Base-by-base conservation (phyloP, 306 rosid genomes). In the Castanea crenata region DNA sequence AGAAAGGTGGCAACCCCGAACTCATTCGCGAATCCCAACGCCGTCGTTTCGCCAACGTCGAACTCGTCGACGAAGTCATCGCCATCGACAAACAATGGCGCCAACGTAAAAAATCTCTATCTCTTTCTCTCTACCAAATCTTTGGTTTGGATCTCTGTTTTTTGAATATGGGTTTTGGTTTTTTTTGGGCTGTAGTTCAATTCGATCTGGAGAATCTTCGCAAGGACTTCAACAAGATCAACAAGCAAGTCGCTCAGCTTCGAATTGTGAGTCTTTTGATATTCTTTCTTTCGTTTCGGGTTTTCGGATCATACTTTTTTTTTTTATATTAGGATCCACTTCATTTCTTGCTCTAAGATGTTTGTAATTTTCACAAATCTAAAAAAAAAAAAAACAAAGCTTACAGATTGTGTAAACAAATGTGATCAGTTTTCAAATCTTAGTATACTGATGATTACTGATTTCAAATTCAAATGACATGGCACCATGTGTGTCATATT, bases 71-170 rank as follows among this genome's bases (percentile, higher is more conserved):
- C 58, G 96, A 91, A 70, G 85, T 95, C 78, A 91, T 95, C 88
- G 63, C 54, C 84, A 92, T 95, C 81, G 98, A 95, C 88, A 89
- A 90, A 85, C 89, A 90, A 83, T 91, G 97, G 97, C 97, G 99
- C 57, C 87, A 87, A 38, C 99, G 98, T 94, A 88, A 74, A 41
- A 54, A 52, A 13, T 13, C 41, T 80, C 64, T 62, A 51, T 56
- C 73, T 59, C 56, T 51, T 20, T 54, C 65, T 69, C 72, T 25
- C 44, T 13, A 49, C 58, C 3, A 7, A 29, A 29, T 34, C 16
- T 71, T n/a, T 55, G 34, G 0, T 55, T 21, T 32, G 5, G 21
- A 23, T 14, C 29, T 55, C 12, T 41, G n/a, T 57, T 65, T 16
- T 56, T 5, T 35, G 18, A 2, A 12, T 41, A 20, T 25, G 18